A percentile compares a stretch with the other conserved stretches of the same genome.
phyloP scores from a whole-genome alignment of 1,139 yeast genomes.

The Geotrichum cucujoidarum region DNA sequence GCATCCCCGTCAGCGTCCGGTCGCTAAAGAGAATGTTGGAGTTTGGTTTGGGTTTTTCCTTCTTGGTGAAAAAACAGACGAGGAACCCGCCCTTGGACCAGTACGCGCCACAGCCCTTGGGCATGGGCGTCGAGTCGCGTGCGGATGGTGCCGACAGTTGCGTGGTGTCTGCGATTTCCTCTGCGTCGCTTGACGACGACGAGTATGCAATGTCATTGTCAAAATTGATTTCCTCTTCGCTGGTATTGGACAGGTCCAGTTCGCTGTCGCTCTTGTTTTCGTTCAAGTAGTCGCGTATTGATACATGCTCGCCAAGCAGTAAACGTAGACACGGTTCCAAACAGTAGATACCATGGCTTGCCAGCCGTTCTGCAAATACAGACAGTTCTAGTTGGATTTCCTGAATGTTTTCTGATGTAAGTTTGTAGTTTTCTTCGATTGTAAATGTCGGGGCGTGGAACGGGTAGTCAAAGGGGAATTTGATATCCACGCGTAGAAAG shows the following conservation, averaged over 20 bases:
- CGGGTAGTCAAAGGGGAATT: conserved; percentile 72
- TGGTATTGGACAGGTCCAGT: not conserved
- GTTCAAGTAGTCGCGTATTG: conserved; percentile 41
- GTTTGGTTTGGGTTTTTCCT: conserved; percentile 17
- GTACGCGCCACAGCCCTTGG: conserved; percentile 87
- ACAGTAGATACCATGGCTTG: conserved; percentile 60
- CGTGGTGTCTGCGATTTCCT: conserved; percentile 21
- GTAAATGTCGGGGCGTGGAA: conserved; percentile 52
- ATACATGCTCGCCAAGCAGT: conserved; percentile 75
- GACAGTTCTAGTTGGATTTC: conserved; percentile 50
- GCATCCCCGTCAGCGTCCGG: not conserved
- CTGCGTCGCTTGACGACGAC: conserved; percentile 29
- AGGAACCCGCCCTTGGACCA: conserved; percentile 79
- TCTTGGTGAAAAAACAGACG: conserved; percentile 69
- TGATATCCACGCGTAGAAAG: conserved; percentile 62
- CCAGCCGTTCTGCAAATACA: conserved; percentile 53
- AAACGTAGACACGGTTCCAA: conserved; percentile 75
- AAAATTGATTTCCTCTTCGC: conserved; percentile 14
- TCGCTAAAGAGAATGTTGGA: conserved; percentile 2
- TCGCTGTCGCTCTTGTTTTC: conserved; percentile 23
- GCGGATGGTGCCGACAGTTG: not conserved
- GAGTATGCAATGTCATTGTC: conserved; percentile 13
- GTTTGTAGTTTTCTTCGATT: conserved; percentile 74
- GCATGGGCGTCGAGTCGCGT: conserved; percentile 58
- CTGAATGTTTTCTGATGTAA: conserved; percentile 45